Evolutionary conservation across 179 eudicot species (phyloP), one percentile per base, ranked within the genome.

Genomic region (Spergularia azorica): DNA sequence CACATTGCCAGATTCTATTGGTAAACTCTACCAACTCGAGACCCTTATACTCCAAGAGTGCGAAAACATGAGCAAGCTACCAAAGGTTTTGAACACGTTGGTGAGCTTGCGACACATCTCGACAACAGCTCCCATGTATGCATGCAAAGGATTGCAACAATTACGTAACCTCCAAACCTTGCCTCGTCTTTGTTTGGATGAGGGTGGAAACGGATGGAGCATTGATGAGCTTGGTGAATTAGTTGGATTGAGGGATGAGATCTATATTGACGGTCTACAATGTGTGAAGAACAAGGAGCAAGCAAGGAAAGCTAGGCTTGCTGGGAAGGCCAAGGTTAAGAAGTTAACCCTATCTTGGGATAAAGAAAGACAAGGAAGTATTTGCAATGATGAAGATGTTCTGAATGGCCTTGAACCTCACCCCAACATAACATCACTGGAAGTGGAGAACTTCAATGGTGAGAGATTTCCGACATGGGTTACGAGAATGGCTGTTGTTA

Each of bases 391-490:
- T 26, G 76, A 71, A 62, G 71, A 78, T 54, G 76, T 78, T 72
- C 54, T 72, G 20, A 38, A 55, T 54, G 76, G 72, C 52, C 72
- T 78, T 57, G 66, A 78, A 65, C 81, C 81, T 72, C 81, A 78
- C 72, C 81, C 76, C 13, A n/a, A 63, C 51, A 62, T 71, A 71
- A 71, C 14, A 3, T 38, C 63, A 21, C 5, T 77, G 26, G 3
- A 9, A 21, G 12, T 78, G 9, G 10, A 20, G 1, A 55, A 63
- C 38, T 78, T 52, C 72, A 3, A 9, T 58, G 77, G 76, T 4
- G 21, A 9, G 18, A 72, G 2, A 6, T 43, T 78, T 65, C 81
- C 77, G 13, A 14, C 65, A 18, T 78, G 81, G 81, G 3, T 78
- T 6, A 26, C 3, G 50, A 63, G 13, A 39, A 78, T 79, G 77